Conservation (phyloP, 495 filamentous ascomycete species). For the Daldinia childiae region DNA sequence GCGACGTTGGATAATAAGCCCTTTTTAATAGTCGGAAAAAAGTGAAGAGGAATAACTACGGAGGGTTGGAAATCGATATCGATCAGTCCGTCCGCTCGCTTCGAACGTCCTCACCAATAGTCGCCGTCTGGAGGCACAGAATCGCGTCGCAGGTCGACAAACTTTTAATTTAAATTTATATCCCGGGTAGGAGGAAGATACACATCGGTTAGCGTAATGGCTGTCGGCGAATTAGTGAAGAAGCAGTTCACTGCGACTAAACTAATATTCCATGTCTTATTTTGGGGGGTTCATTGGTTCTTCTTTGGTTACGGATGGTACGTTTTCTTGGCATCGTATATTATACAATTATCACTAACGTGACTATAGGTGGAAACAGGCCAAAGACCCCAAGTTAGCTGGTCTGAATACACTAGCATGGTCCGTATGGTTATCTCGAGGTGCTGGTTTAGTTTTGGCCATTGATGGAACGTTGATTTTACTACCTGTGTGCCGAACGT, state of each 20-base stretch:
- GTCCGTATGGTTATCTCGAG: conserved; percentile 96
- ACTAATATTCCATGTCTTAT: conserved; percentile 82
- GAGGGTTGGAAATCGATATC: conserved; percentile 25
- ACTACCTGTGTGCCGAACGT: conserved; percentile 92
- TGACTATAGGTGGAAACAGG: conserved; percentile 77
- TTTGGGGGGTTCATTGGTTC: conserved; percentile 83
- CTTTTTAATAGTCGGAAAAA: conserved; percentile 36
- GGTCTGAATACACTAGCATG: conserved; percentile 82
- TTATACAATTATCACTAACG: conserved; percentile 39
- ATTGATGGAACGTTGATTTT: conserved; percentile 89
- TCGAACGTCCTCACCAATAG: conserved; percentile 27
- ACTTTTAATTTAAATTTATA: conserved; percentile 44
- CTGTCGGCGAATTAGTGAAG: conserved; percentile 52
- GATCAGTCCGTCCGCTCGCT: conserved; percentile 34
- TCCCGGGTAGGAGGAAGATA: conserved; percentile 36
- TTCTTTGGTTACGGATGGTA: conserved; percentile 93
- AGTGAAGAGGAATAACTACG: conserved; percentile 12
- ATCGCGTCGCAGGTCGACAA: conserved; percentile 64
- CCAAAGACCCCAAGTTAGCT: conserved; percentile 68
- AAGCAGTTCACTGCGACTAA: conserved; percentile 73
- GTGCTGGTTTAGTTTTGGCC: conserved; percentile 82
- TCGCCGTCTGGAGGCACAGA: conserved; percentile 32
- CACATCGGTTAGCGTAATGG: conserved; percentile 51
- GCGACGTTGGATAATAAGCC: conserved; percentile 30
- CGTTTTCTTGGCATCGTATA: conserved; percentile 35